Base-by-base conservation (phyloP, 2,329 filamentous ascomycete species). In the Colletotrichum karsti region DNA sequence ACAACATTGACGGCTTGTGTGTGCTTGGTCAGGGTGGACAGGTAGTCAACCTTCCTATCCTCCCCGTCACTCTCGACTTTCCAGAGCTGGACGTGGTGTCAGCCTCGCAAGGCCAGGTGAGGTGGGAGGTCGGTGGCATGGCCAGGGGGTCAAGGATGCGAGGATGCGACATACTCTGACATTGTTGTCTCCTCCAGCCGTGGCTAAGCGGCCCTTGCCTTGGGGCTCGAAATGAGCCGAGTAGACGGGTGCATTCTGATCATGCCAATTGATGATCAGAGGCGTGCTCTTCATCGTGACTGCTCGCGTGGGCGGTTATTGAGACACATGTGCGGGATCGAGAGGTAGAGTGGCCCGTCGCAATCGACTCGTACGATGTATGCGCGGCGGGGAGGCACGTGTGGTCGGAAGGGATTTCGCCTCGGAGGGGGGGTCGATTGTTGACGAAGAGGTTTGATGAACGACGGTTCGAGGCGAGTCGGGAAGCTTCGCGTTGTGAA, bases 1-100 rank as follows among this genome's bases (percentile, higher is more conserved):
- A 99, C 96, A 41, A 99, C 96, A 83, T 99, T 99, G 74, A 99
- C 96, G 48, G 96, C 94, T 80, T 98, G 95, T 22, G 95, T 97
- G 81, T 99, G 96, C 78, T 97, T 98, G 69, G 91, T 87, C 61
- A 99, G 88, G 3, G 95, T 98, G 13, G 94, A 94, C 37, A 99
- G 86, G 78, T 98, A 99, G 65, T 94, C 92, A 71, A 97, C 93
- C 77, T 92, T 97, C 69, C 94, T 89, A 74, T 97, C 93, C 70
- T 97, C 94, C 41, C 93, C 94, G 69, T 92, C 91, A 56, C 88
- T 84, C 71, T 98, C 94, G 73, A 99, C 88, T 81, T 91, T 95
- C 96, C 96, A 99, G 76, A 99, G 86, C 92, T 95, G 65, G 13
- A 6, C 7, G 30, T 51, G 10, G n/a, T 48, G 59, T 71, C 30